These are phyloP conservation scores for Hypholoma sublateritium DNA, from an alignment of 768 basidiomycete species.

Conservation along the genomic window DNA sequence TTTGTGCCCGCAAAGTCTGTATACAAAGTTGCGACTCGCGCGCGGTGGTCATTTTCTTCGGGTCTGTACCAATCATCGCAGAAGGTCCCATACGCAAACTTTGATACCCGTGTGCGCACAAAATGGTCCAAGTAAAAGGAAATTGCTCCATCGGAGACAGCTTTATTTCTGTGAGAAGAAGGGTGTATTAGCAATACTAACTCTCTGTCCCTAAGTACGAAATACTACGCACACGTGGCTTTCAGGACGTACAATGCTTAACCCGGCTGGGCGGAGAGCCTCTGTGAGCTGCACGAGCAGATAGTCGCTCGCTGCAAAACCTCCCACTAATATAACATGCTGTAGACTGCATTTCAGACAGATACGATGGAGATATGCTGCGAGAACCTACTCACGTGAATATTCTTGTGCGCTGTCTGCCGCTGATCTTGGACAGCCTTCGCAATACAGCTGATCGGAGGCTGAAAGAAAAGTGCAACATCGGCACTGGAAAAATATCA, in stretches of 20 bases:
- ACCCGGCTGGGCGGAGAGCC: slow-evolving; percentile 1
- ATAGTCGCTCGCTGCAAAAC: slow-evolving; percentile 18
- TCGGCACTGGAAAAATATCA: slow-evolving; percentile 22
- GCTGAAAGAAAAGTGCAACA: slow-evolving; percentile 37
- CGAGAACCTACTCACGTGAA: slow-evolving; percentile 7
- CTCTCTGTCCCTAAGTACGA: not conserved
- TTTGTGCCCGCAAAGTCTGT: slow-evolving; percentile 29
- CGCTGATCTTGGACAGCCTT: slow-evolving; percentile 28
- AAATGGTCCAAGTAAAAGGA: slow-evolving; percentile 21
- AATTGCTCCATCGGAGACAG: slow-evolving; percentile 20
- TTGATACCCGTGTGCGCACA: slow-evolving; percentile 17
- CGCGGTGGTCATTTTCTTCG: slow-evolving; percentile 33
- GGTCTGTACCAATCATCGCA: slow-evolving; percentile 19
- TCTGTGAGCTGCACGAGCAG: slow-evolving; percentile 8
- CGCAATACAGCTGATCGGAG: slow-evolving; percentile 35
- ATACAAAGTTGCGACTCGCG: slow-evolving; percentile 23
- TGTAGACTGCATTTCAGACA: not conserved
- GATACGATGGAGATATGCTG: not conserved
- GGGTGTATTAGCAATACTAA: not conserved
- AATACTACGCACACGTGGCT: slow-evolving; percentile 8
- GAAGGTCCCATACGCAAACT: slow-evolving; percentile 15
- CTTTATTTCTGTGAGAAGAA: slow-evolving; percentile 11
- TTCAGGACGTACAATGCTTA: slow-evolving; percentile 18
- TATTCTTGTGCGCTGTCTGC: slow-evolving; percentile 23
- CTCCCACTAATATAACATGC: slow-evolving; percentile 19